Evolutionary conservation across 805 yeast genomes (phyloP), one percentile per base, ranked within the genome.

Genomic region (Cyberlindnera xishuangbannaensis): DNA sequence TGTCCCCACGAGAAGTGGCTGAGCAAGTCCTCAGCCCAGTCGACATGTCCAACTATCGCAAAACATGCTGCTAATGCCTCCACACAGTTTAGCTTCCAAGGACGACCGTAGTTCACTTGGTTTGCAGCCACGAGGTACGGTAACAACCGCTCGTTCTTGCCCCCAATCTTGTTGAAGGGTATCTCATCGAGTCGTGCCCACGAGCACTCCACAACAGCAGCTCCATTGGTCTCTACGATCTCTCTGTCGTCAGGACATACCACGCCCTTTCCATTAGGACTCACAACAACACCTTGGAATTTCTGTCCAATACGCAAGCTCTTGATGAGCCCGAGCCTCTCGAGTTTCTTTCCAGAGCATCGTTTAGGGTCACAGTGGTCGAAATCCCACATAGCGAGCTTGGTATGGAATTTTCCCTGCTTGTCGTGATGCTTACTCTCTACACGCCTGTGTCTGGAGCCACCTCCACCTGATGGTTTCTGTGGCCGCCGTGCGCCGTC

Each of bases 301-400:
- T 87, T 90, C 55, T 88, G 96, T 0, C 98, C 98, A n/a, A 92
- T 75, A 40, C 94, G 64, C 41, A 92, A 55, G 34, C 75, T 73
- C 40, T 76, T 75, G 31, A 92, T 88, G 15, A 86, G 60, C 1
- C 97, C 97, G 15, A 90, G 58, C 35, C 97, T 68, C 51, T 86
- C 96, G 19, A 92, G 66, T 55, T 87, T 88, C 63, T 92, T 92
- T 14, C 98, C 98, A 45, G 94, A 81, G 56, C 98, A 92, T 53
- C 97, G 71, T 54, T 92, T 92, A 1, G 98, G 98, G 60, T 92
- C 98, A 63, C 98, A 92, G 55, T 92, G 98, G 45, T 88, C 95
- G 53, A 92, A 92, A 57, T 92, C 98, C 96, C 98, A 90, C 98
- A 90, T 90, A 13, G 96, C 97, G 42, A 88, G 58, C 51, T 85